phyloP scores from a whole-genome alignment of 2,329 filamentous ascomycete species.

The Colletotrichum somersetense region DNA sequence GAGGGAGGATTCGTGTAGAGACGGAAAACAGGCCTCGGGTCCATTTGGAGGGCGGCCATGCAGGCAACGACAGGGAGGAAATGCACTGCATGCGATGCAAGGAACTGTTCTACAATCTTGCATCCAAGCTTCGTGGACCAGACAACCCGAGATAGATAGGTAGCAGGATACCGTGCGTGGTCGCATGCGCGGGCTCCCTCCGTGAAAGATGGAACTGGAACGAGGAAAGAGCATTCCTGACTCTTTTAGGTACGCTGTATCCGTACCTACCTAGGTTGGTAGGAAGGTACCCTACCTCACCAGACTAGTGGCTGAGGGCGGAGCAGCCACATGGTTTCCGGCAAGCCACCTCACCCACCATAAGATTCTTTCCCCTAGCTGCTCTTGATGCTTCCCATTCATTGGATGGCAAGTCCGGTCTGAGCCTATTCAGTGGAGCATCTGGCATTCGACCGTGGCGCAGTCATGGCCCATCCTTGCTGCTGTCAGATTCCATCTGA shows the following conservation, averaged over 20 bases:
- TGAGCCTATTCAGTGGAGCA: slow-evolving; percentile 19
- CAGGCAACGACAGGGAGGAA: not conserved
- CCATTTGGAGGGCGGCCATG: not conserved
- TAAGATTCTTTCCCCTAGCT: not conserved
- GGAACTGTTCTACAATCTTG: slow-evolving; percentile 7
- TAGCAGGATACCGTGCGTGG: not conserved
- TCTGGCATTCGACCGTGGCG: slow-evolving; percentile 1
- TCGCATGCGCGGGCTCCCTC: slow-evolving; percentile 2
- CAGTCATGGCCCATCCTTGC: slow-evolving; percentile 2
- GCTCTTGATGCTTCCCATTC: not conserved
- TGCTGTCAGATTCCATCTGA: slow-evolving; percentile 5
- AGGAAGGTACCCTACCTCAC: too few relatives aligned
- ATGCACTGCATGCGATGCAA: slow-evolving; percentile 7
- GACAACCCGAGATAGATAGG: not conserved
- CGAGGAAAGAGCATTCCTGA: not conserved
- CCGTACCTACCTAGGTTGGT: not conserved
- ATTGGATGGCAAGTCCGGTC: slow-evolving; percentile 13
- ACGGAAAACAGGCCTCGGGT: not conserved
- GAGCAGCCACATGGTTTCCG: slow-evolving; percentile 27
- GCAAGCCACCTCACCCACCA: slow-evolving; percentile 1
- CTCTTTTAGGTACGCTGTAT: not conserved
- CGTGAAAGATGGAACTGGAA: slow-evolving; percentile 11
- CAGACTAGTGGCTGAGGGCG: slow-evolving; percentile 19
- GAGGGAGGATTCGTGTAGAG: not conserved
- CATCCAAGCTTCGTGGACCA: not conserved